Evolutionary conservation across 352 stramenopile species (phyloP).

Genomic region (Globisporangium paddicum): DNA sequence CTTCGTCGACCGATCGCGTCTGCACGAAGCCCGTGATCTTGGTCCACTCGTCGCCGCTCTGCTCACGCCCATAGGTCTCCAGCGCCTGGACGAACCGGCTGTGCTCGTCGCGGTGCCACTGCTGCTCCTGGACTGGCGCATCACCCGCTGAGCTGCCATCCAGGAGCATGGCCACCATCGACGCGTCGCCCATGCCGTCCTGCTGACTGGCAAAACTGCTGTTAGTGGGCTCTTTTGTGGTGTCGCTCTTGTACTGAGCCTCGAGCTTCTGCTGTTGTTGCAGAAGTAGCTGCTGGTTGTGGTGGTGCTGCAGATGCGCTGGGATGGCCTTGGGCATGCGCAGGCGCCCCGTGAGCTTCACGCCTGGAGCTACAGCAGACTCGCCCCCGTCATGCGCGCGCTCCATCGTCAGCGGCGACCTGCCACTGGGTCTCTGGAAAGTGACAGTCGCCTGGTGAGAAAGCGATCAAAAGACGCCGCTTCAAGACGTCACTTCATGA

Average conservation of each 20-base stretch:
- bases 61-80: slow-evolving; percentile 52
- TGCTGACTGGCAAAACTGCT: neutral
- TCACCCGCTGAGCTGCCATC: neutral
- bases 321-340: slow-evolving; percentile 14
- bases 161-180: neutral
- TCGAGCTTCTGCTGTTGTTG: neutral
- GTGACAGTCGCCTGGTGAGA: neutral
- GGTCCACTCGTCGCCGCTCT: slow-evolving; percentile 56
- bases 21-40: slow-evolving; percentile 71
- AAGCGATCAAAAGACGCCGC: slow-evolving; percentile 12
- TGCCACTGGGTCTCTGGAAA: neutral
- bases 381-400: neutral
- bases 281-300: slow-evolving; percentile 1
- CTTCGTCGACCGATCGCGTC: slow-evolving; percentile 61
- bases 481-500: slow-evolving; percentile 13
- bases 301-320: slow-evolving; percentile 17
- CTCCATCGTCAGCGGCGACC: slow-evolving; percentile 10
- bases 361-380: neutral
- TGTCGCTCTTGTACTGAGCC: slow-evolving; percentile 4
- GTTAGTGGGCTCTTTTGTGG: neutral
- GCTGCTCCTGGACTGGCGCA: neutral
- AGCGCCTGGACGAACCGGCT: slow-evolving; percentile 77
- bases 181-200: neutral
- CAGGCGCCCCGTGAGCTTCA: slow-evolving; percentile 8
- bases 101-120: slow-evolving; percentile 71